Evolutionary conservation across 1,284 basidiomycete species (phyloP), one percentile per base, ranked within the genome.

Genomic region (Anthracocystis walkeri): DNA sequence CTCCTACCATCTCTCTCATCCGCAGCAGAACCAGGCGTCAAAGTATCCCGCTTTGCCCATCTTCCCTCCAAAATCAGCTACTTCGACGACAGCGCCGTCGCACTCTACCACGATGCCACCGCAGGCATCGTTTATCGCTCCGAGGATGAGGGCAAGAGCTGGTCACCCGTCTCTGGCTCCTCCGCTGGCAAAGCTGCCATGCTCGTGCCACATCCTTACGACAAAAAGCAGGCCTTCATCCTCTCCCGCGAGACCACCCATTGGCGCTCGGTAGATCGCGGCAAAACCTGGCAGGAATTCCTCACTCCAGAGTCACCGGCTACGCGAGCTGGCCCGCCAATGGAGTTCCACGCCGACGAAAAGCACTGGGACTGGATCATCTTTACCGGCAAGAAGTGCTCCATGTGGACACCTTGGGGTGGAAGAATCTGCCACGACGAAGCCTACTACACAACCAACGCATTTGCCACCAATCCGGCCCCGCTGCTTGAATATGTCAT

Each of bases 11-110:
- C 41, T 0, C 5, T 23, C 27, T 50, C 57, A 6, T 25, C 16
- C 14, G 69, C 70, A 18, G 65, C 61, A 18, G 49, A 60, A 7
- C 88, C 88, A 42, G 76, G 81, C 27, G 86, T 88, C 4, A 71
- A 82, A 7, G 74, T 87, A n/a, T 87, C 86, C 7, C 78, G 86
- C 25, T 87, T 90, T 63, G 83, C 86, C 40, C 92, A 93, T 84
- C 87, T 93, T 1, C 86, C 97, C 91, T 88, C 89, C n/a, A 88
- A 90, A 76, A 86, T 97, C 58, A 92, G 92, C 87, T 97, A 95
- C 88, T 96, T 98, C 87, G 92, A 96, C 76, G 95, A 97, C 87
- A 91, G 93, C 7, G 86, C 91, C 44, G 93, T 89, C 64, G 91
- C 91, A 11, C 87, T 97, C 57, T 94, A 93, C 82, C 93, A 95